These are phyloP conservation scores for Rhododendron ovatum DNA, from an alignment of 148 eudicot genomes.

Conservation along the genomic window DNA sequence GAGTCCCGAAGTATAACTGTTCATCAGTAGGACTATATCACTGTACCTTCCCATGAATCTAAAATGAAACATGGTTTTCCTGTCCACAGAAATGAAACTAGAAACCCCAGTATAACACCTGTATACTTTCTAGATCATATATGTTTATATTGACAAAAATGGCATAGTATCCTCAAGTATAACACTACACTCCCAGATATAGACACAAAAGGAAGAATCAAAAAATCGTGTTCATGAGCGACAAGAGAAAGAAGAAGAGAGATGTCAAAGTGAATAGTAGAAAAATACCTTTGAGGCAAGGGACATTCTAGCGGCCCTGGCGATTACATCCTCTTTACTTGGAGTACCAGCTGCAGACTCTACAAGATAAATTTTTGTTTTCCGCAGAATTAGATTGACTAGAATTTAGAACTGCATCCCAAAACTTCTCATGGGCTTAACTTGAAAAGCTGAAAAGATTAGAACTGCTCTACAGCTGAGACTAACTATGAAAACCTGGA, in stretches of 20 bases:
- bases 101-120: background rate
- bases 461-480: background rate
- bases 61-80: background rate
- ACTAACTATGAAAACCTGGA: background rate
- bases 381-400: background rate
- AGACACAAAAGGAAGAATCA: background rate
- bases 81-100: background rate
- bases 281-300: slow-evolving; percentile 69
- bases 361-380: slow-evolving; percentile 24
- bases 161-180: background rate
- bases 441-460: slow-evolving; percentile 2
- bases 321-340: slow-evolving; percentile 61
- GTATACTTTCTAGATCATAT: background rate
- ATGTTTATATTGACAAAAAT: background rate
- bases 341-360: slow-evolving; percentile 57
- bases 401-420: background rate
- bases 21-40: background rate
- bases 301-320: slow-evolving; percentile 78
- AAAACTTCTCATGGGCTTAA: background rate
- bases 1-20: background rate
- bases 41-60: background rate
- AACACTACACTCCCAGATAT: background rate
- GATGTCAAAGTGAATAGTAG: background rate
- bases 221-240: background rate
- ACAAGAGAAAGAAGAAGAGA: slow-evolving; percentile 5